phyloP scores from a whole-genome alignment of 257 asterid genomes.

The Dorcoceras hygrometricum region DNA sequence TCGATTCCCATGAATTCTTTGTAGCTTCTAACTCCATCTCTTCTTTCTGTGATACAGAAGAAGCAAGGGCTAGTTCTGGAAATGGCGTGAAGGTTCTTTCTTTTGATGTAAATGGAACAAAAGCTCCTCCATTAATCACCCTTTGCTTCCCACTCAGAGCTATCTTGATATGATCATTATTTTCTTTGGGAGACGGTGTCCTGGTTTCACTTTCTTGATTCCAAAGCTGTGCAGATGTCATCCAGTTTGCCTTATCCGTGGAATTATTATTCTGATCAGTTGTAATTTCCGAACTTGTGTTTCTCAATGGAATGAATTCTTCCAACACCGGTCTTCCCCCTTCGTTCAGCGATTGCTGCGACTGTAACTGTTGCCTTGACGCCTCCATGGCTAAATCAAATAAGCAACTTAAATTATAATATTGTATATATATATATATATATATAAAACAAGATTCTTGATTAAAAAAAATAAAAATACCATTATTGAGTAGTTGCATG shows the following conservation, averaged over 20 bases:
- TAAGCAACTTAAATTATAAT: neutral
- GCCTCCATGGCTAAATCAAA: constrained; percentile 73
- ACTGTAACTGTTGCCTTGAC: constrained; percentile 75
- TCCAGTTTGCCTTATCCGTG: constrained; percentile 84
- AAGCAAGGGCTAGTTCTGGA: constrained; percentile 77
- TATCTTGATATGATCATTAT: constrained; percentile 38
- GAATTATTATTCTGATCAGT: constrained; percentile 27
- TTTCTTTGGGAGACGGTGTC: constrained; percentile 40
- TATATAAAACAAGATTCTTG: neutral
- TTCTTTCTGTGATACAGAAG: constrained; percentile 38
- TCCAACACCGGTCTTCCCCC: constrained; percentile 71
- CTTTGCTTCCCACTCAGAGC: constrained; percentile 46
- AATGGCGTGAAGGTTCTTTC: constrained; percentile 34
- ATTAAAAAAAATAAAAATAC: constrained; percentile 33
- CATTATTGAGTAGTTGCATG: constrained; percentile 91
- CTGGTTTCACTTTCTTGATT: constrained; percentile 52
- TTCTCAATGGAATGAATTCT: constrained; percentile 76
- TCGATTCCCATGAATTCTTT: constrained; percentile 35
- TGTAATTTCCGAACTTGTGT: constrained; percentile 24
- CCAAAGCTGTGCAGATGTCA: constrained; percentile 94
- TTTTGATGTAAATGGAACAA: constrained; percentile 51
- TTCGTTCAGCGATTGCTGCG: constrained; percentile 40
- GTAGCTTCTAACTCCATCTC: constrained; percentile 43
- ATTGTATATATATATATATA: too few species aligned
- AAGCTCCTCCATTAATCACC: constrained; percentile 54